phyloP scores from a whole-genome alignment of 768 basidiomycete species.

The Rhizopogon rudus region DNA sequence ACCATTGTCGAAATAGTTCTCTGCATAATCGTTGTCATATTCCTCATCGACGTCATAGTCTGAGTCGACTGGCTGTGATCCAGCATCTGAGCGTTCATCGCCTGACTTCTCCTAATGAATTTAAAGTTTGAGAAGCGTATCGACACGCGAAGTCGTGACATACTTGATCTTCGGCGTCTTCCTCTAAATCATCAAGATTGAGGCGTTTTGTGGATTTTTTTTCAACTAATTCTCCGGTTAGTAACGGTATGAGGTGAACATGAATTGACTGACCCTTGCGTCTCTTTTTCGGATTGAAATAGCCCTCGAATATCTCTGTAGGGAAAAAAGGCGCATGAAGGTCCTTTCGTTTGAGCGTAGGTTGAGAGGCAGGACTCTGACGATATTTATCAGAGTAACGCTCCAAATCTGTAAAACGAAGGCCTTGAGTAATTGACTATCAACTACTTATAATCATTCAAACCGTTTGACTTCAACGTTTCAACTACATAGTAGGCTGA shows the following conservation, averaged over 20 bases:
- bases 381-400: constrained; percentile 85
- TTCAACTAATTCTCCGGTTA: constrained; percentile 10
- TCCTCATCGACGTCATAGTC: constrained; percentile 90
- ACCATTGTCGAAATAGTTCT: constrained; percentile 89
- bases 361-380: constrained; percentile 52
- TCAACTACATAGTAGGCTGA: constrained; percentile 78
- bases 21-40: constrained; percentile 88
- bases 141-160: constrained; percentile 1
- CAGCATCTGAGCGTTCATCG: constrained; percentile 63
- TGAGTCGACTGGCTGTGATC: constrained; percentile 58
- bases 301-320: constrained; percentile 65
- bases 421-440: background rate
- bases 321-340: constrained; percentile 79
- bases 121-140: too few relatives aligned
- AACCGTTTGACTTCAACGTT: constrained; percentile 58
- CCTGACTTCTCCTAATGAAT: constrained; percentile 57
- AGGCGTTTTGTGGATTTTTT: constrained; percentile 39
- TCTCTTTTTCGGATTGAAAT: constrained; percentile 74
- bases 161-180: constrained; percentile 60
- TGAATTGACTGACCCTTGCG: constrained; percentile 37
- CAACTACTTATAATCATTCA: constrained; percentile 4
- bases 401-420: constrained; percentile 50
- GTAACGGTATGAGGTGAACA: background rate
- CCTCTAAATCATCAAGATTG: constrained; percentile 64
- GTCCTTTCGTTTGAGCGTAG: constrained; percentile 63